Percentiles rank a stretch among this genome's conserved stretches.
Evolutionary conservation across 306 rosid species (phyloP).

Genomic region (Astragalus membranaceus): DNA sequence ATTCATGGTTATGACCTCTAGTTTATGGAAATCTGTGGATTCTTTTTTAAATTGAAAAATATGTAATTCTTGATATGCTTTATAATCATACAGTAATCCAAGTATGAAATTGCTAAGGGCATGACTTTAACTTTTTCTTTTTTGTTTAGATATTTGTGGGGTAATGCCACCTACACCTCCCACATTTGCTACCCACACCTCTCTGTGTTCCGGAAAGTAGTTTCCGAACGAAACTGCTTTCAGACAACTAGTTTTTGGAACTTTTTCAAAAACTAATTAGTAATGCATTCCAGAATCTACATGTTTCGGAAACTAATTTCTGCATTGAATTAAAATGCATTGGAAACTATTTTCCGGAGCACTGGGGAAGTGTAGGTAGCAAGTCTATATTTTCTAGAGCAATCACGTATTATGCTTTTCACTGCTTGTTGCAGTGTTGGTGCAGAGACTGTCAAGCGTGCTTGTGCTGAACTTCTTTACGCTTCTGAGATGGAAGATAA

Average conservation of each 20-base stretch:
- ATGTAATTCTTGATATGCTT: neutral
- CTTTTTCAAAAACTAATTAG: too few species aligned
- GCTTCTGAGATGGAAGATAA: conserved; percentile 16
- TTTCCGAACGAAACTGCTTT: too few species aligned
- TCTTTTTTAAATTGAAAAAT: neutral
- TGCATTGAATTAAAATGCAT: too few species aligned
- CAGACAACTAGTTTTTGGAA: too few species aligned
- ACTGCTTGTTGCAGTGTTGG: conserved; percentile 14
- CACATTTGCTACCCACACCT: too few species aligned
- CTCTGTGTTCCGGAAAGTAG: too few species aligned
- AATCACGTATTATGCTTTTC: neutral
- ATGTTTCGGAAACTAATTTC: too few species aligned
- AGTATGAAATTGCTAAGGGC: neutral
- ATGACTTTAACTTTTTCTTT: neutral
- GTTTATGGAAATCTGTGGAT: neutral
- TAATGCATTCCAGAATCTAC: too few species aligned
- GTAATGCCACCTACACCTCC: too few species aligned
- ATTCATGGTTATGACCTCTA: neutral
- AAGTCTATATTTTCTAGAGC: too few species aligned
- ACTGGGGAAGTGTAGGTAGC: too few species aligned
- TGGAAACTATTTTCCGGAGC: too few species aligned
- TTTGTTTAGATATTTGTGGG: neutral
- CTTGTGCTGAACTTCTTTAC: conserved; percentile 17
- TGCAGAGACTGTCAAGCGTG: conserved; percentile 16
- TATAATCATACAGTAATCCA: neutral